These are phyloP conservation scores for Starmera dryadoides DNA, from an alignment of 805 yeast genomes.

Conservation along the genomic window DNA sequence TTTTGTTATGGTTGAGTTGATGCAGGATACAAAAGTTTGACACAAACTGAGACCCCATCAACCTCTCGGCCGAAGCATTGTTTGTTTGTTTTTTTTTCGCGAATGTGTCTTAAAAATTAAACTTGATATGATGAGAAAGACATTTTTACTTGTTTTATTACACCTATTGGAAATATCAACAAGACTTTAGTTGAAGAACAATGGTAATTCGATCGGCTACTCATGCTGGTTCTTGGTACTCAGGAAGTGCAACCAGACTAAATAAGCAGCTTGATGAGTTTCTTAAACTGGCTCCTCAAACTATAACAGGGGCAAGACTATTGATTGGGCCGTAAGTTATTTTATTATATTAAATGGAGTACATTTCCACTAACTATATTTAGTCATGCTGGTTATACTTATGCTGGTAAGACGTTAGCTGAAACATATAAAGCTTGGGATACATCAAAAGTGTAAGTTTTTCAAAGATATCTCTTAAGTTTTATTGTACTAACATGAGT, in stretches of 20 bases:
- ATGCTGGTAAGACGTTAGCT: constrained; percentile 72
- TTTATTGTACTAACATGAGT: constrained; percentile 1
- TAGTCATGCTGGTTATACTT: constrained; percentile 86
- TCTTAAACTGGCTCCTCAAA: constrained; percentile 29
- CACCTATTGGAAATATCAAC: too few species aligned
- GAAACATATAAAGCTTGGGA: constrained; percentile 73
- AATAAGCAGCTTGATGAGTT: constrained; percentile 42
- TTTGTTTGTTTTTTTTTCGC: too few species aligned
- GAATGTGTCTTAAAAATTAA: too few species aligned
- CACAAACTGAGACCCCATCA: too few species aligned
- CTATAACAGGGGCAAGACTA: constrained; percentile 37
- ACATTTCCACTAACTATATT: constrained; percentile 23
- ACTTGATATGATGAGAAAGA: too few species aligned
- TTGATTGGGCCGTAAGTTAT: constrained; percentile 43
- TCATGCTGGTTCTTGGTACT: constrained; percentile 87
- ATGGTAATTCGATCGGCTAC: constrained; percentile 1
- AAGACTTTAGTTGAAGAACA: background rate
- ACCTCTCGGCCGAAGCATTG: too few species aligned
- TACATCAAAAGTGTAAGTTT: constrained; percentile 30
- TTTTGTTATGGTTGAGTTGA: too few species aligned
- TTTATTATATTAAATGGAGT: constrained; percentile 27
- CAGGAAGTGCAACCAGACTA: constrained; percentile 35
- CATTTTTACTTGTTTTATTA: too few species aligned
- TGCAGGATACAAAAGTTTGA: too few species aligned
- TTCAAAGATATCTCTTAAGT: constrained; percentile 6